Percentiles rank a stretch among this genome's conserved stretches.
Conservation (phyloP, 129 eudicot species). For the Centella asiatica region DNA sequence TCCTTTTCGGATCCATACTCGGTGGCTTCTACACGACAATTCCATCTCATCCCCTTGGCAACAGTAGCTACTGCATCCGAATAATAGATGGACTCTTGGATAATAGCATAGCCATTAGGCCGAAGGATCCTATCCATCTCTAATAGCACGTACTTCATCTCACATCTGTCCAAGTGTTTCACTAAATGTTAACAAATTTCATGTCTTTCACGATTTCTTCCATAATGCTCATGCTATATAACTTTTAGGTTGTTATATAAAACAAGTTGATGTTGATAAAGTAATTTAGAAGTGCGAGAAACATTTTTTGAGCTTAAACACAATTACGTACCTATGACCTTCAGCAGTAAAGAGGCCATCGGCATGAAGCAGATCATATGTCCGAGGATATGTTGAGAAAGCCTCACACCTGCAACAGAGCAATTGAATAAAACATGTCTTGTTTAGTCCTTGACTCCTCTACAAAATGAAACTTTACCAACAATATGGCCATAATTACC, state of each 20-base stretch:
- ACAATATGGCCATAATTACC: conserved; percentile 55
- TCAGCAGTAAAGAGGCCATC: conserved; percentile 96
- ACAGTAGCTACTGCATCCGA: conserved; percentile 57
- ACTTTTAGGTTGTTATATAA: neutral
- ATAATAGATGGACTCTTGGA: conserved; percentile 70
- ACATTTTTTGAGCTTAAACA: neutral
- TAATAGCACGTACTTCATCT: conserved; percentile 72
- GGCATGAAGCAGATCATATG: conserved; percentile 85
- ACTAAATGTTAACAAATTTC: neutral
- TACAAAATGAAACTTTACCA: no score
- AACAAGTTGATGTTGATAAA: no score
- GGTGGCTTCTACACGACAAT: conserved; percentile 76
- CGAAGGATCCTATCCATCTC: conserved; percentile 94
- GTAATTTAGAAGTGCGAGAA: neutral
- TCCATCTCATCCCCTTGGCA: conserved; percentile 88
- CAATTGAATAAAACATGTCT: neutral
- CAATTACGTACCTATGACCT: conserved; percentile 67
- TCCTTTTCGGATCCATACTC: conserved; percentile 63
- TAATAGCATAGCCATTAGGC: conserved; percentile 77
- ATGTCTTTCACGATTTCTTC: neutral
- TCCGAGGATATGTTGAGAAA: conserved; percentile 91
- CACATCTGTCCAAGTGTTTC: conserved; percentile 49
- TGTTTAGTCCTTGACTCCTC: neutral
- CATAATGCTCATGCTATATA: neutral
- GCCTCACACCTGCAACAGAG: conserved; percentile 78